A percentile compares a stretch with the other conserved stretches of the same genome.
Conservation (phyloP, 176 grass and related monocot species). For the Bolboschoenus planiculmis region DNA sequence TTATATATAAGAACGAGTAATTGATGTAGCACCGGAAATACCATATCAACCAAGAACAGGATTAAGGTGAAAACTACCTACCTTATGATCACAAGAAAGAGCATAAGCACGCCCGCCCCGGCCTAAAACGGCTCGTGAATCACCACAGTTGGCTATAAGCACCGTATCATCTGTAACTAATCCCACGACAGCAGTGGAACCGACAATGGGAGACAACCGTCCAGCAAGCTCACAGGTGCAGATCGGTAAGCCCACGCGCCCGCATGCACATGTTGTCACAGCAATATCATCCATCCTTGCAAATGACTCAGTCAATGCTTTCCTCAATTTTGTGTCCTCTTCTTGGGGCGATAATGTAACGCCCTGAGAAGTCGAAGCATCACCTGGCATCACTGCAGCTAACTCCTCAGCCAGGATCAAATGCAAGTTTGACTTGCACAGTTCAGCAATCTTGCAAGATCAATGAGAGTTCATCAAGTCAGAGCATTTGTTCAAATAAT, state of each 20-base stretch:
- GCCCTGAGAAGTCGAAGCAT: neutral
- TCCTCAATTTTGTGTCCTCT: conserved; percentile 33
- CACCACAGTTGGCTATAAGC: conserved; percentile 79
- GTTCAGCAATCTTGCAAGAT: conserved; percentile 43
- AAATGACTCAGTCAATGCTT: conserved; percentile 40
- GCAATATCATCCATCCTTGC: conserved; percentile 57
- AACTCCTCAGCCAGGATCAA: conserved; percentile 51
- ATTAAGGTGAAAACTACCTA: neutral
- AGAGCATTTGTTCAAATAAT: neutral
- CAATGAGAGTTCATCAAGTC: neutral
- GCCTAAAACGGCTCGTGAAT: conserved; percentile 74
- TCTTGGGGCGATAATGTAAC: neutral
- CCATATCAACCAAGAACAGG: too few relatives aligned
- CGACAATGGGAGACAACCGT: conserved; percentile 41
- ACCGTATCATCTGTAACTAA: conserved; percentile 38
- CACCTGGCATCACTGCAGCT: neutral
- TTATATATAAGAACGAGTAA: neutral
- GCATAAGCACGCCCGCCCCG: conserved; percentile 32
- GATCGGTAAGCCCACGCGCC: conserved; percentile 18
- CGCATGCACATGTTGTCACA: conserved; percentile 58
- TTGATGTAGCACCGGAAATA: neutral
- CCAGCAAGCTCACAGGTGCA: conserved; percentile 47
- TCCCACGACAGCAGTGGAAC: conserved; percentile 77
- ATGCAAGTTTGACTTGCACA: conserved; percentile 78
- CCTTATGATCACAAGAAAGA: conserved; percentile 90